Conservation (phyloP, 2,329 filamentous ascomycete genomes). For the Ophiostoma sp. region DNA sequence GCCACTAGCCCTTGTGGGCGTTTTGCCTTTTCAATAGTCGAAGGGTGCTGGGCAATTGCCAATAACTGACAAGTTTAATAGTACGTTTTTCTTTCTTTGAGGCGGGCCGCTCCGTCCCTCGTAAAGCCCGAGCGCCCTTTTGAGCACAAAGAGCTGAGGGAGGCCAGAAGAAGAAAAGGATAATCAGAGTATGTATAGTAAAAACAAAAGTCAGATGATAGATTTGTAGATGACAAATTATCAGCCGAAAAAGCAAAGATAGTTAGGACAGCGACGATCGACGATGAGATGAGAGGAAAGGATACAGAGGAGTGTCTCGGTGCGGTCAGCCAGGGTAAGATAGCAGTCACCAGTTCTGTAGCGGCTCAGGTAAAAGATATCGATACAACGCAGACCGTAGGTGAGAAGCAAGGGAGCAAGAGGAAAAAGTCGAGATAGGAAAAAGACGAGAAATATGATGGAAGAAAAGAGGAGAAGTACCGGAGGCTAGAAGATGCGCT, state of each 20-base stretch:
- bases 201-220: neutral
- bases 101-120: conserved; percentile 3
- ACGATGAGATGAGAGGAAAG: neutral
- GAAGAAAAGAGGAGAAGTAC: conserved; percentile 7
- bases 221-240: neutral
- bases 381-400: neutral
- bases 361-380: neutral
- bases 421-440: conserved; percentile 10
- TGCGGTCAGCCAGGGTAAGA: neutral
- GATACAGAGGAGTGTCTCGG: neutral
- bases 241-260: neutral
- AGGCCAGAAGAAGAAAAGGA: neutral
- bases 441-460: neutral
- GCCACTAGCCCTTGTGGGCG: conserved; percentile 7
- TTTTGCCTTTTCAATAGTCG: neutral
- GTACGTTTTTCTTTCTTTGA: neutral
- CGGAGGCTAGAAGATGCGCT: neutral
- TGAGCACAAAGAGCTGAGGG: neutral
- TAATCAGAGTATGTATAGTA: neutral
- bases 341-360: neutral
- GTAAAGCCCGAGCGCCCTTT: neutral
- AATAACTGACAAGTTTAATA: neutral
- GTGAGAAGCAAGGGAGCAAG: conserved; percentile 9
- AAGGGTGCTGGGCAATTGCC: neutral
- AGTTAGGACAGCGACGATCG: neutral